These are phyloP conservation scores for Cyclotella atomus DNA, from an alignment of 108 stramenopile genomes.

Conservation along the genomic window DNA sequence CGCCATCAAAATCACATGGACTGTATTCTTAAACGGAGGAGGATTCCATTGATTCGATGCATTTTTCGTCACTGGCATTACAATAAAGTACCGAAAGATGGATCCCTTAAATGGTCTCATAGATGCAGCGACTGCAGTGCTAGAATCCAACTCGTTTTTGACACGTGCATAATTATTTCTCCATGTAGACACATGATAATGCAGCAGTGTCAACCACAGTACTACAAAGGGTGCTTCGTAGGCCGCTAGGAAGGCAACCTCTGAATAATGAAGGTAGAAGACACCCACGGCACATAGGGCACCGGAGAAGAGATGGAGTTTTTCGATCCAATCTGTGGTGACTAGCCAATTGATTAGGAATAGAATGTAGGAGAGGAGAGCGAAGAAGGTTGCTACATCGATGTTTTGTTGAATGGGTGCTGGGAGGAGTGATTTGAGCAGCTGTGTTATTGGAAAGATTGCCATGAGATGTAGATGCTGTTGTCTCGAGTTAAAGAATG, in stretches of 20 bases:
- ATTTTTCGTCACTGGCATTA: constrained; percentile 36
- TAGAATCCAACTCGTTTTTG: constrained; percentile 13
- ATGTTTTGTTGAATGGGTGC: constrained; percentile 32
- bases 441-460: not conserved
- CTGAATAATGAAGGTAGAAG: constrained; percentile 52
- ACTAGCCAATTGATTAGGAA: constrained; percentile 52
- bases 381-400: constrained; percentile 29
- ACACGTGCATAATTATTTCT: constrained; percentile 29
- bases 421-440: constrained; percentile 26
- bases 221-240: constrained; percentile 34
- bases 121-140: constrained; percentile 27
- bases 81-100: constrained; percentile 45
- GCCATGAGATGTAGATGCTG: no score
- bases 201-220: constrained; percentile 28
- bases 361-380: constrained; percentile 34
- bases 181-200: constrained; percentile 46
- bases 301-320: constrained; percentile 43
- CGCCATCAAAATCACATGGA: constrained; percentile 30
- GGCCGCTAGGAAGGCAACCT: constrained; percentile 23
- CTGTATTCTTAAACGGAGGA: constrained; percentile 46
- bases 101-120: constrained; percentile 45
- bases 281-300: constrained; percentile 26
- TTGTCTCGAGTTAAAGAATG: no score
- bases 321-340: constrained; percentile 48
- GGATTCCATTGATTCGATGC: constrained; percentile 52